Conservation (phyloP, 257 asterid genomes). For the Anisodus acutangulus region DNA sequence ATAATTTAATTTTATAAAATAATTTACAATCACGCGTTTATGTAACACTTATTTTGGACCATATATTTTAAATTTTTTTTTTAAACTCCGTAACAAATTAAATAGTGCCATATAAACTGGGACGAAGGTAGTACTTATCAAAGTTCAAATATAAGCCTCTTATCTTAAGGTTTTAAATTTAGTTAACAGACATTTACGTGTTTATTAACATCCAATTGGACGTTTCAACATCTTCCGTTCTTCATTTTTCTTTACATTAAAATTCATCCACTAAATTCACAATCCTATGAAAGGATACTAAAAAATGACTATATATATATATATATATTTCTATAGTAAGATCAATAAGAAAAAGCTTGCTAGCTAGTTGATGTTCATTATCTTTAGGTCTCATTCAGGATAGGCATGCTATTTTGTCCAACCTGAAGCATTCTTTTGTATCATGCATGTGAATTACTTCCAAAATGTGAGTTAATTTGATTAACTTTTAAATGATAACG, state of each 20-base stretch:
- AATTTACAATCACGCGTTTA: too few species aligned
- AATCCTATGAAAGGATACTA: neutral
- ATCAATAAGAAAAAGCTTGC: neutral
- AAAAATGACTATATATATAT: too few species aligned
- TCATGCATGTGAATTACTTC: neutral
- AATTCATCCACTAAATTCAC: neutral
- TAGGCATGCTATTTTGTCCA: too few species aligned
- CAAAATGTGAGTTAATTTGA: neutral
- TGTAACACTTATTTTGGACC: too few species aligned
- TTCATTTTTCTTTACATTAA: neutral
- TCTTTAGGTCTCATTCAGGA: neutral
- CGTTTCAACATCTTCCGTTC: neutral
- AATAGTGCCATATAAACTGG: too few species aligned
- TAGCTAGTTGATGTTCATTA: too few species aligned
- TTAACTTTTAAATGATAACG: neutral
- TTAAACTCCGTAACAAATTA: too few species aligned
- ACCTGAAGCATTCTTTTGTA: neutral
- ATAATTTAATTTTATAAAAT: too few species aligned
- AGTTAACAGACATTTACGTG: neutral
- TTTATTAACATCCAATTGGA: neutral
- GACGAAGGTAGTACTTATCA: too few species aligned
- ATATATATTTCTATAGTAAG: too few species aligned
- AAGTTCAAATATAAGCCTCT: too few species aligned
- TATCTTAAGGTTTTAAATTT: neutral
- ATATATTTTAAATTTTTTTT: too few species aligned